Conservation (phyloP, 805 yeast species). For the Candida lessepsii region DNA sequence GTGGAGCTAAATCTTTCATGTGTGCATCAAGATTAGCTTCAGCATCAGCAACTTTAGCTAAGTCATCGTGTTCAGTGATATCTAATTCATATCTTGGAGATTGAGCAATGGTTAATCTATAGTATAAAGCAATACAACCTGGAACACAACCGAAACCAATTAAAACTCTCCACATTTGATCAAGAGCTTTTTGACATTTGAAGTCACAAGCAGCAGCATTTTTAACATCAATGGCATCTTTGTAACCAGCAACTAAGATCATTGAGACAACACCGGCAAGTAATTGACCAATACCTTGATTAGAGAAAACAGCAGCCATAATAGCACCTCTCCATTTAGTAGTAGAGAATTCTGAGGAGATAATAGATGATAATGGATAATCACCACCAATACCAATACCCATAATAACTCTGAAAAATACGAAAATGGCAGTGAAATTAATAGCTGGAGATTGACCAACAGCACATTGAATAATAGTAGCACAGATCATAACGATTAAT, state of each 20-base stretch:
- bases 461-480: conserved; percentile 75
- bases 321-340: conserved; percentile 98
- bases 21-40: conserved; percentile 41
- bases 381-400: conserved; percentile 99
- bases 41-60: conserved; percentile 52
- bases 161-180: conserved; percentile 92
- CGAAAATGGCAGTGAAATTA: conserved; percentile 68
- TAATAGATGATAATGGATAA: conserved; percentile 90
- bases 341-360: conserved; percentile 88
- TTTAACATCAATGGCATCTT: conserved; percentile 53
- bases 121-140: conserved; percentile 79
- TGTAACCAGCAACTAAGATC: conserved; percentile 74
- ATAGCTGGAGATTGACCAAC: conserved; percentile 72
- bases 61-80: conserved; percentile 58
- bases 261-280: conserved; percentile 83
- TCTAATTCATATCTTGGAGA: conserved; percentile 90
- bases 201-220: conserved; percentile 60
- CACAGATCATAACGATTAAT: conserved; percentile 77
- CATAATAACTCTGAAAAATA: conserved; percentile 79
- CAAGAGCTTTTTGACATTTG: conserved; percentile 73
- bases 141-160: conserved; percentile 91
- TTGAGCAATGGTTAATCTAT: conserved; percentile 91
- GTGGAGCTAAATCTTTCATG: conserved; percentile 50
- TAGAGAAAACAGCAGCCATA: conserved; percentile 94
- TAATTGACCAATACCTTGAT: conserved; percentile 96